These are phyloP conservation scores for Psilocybe cyanescens DNA, from an alignment of 768 basidiomycete genomes.

Conservation along the genomic window DNA sequence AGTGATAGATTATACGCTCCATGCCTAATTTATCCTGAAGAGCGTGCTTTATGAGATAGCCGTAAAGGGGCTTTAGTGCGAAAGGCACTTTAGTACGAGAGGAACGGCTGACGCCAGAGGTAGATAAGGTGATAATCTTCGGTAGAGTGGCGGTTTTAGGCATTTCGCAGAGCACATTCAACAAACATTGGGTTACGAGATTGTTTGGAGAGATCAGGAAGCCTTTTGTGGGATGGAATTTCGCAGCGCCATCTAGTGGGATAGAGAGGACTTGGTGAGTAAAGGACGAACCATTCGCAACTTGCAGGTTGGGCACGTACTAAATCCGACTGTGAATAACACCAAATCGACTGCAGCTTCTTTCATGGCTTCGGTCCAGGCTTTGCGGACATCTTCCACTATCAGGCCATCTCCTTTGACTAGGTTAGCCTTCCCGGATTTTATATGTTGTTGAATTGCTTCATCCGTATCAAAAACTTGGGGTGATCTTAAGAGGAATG, in stretches of 20 bases:
- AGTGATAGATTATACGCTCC: slow-evolving; percentile 54
- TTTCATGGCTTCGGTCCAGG: slow-evolving; percentile 47
- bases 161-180: slow-evolving; percentile 59
- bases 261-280: neutral
- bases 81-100: slow-evolving; percentile 50
- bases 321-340: slow-evolving; percentile 61
- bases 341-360: slow-evolving; percentile 52
- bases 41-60: slow-evolving; percentile 41
- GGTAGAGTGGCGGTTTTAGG: slow-evolving; percentile 38
- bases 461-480: slow-evolving; percentile 54
- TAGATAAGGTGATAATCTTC: slow-evolving; percentile 54
- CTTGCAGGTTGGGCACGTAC: slow-evolving; percentile 24
- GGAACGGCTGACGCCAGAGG: slow-evolving; percentile 48
- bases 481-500: slow-evolving; percentile 58
- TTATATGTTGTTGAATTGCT: slow-evolving; percentile 49
- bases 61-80: slow-evolving; percentile 49
- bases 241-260: slow-evolving; percentile 17
- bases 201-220: slow-evolving; percentile 49
- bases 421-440: slow-evolving; percentile 52
- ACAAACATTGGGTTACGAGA: slow-evolving; percentile 56
- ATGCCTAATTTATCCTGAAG: slow-evolving; percentile 65
- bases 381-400: slow-evolving; percentile 48
- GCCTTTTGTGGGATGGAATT: slow-evolving; percentile 44
- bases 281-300: neutral
- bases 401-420: slow-evolving; percentile 62